Base-by-base conservation (phyloP, 768 basidiomycete genomes). In the Podaxis mareebaensis region DNA sequence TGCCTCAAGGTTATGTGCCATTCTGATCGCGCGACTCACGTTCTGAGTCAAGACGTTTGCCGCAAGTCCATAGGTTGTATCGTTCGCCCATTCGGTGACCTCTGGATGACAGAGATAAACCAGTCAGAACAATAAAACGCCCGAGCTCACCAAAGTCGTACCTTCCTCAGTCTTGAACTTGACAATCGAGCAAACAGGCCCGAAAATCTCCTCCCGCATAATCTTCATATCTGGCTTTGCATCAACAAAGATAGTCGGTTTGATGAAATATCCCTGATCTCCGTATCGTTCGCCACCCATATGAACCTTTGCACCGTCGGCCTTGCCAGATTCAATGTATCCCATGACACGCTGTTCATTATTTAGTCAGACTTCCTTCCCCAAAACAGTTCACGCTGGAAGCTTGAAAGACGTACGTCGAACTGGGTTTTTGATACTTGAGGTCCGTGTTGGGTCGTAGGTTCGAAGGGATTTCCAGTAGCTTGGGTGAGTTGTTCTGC, bases 1-100 rank as follows among this genome's bases (percentile, higher is more conserved):
- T 1, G 66, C 61, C 28, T 67, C 57, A 3, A 67, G 20, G 8
- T 40, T 76, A 73, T 89, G 83, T 30, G 91, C 86, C 12, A 86
- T 83, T 53, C 74, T 73, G 62, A 93, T 76, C 1, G 90, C 92
- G 36, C 87, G 81, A 60, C 78, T 83, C 73, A 91, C 74, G 77
- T 94, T 80, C 69, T 81, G 75, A 53, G 88, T 83, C 79, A 92
- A 92, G 57, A 95, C 84, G 7, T 89, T 87, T 2, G 88, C 86
- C 6, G 91, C 92, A 30, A 95, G 83, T 49, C 93, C 93, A 76
- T 93, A 93, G 2, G 54, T 79, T 0, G 88, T 86, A 72, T 92
- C 85, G 76, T 95, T 95, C 48, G 91, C 92, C 71, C 82, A 78
- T 46, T 73, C 74, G 59, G 86, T 69, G 46, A 79, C 82, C 54